Base-by-base conservation (phyloP, 140 eudicot species). In the Stevia rebaudiana region DNA sequence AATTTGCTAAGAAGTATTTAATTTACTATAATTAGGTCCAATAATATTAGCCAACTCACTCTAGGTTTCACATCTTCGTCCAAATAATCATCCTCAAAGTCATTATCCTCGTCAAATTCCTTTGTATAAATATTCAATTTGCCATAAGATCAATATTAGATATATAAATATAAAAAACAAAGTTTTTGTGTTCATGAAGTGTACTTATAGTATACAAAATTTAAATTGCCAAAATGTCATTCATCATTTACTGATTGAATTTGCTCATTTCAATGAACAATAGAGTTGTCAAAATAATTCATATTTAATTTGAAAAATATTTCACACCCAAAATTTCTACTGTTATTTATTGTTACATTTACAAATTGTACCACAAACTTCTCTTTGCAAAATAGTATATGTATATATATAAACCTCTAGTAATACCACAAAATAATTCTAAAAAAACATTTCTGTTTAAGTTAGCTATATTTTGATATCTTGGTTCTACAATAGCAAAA, bases 1-100 rank as follows among this genome's bases (percentile, higher is more conserved):
- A n/a, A n/a, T n/a, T n/a, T n/a, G n/a, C n/a, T n/a, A n/a, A 65
- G 6, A 52, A 61, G 21, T 54, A n/a, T 18, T 13, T 6, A 46
- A n/a, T 46, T 13, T 41, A 18, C 30, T 59, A 8, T 6, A 48
- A 51, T 48, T 58, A 0, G 35, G 33, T n/a, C 16, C 50, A 21
- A 37, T 23, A 62, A 46, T 16, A 24, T 8, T 33, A 37, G 35
- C 16, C n/a, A 54, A 70, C 89, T 76, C 70, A 86, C 94, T 44
- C 40, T 75, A 13, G 81, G 76, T 55, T 77, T 84, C 2, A 59
- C 84, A 49, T 80, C 86, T 75, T 86, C 94, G 0, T 48, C 63
- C 47, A 67, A 67, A 73, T 51, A 77, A 25, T 77, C 89, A 68
- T 80, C 89, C 41, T 77, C 78, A 22, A 84, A 71, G 51, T 73